phyloP scores from a whole-genome alignment of 345 rosid genomes.

The Anacardium occidentale region DNA sequence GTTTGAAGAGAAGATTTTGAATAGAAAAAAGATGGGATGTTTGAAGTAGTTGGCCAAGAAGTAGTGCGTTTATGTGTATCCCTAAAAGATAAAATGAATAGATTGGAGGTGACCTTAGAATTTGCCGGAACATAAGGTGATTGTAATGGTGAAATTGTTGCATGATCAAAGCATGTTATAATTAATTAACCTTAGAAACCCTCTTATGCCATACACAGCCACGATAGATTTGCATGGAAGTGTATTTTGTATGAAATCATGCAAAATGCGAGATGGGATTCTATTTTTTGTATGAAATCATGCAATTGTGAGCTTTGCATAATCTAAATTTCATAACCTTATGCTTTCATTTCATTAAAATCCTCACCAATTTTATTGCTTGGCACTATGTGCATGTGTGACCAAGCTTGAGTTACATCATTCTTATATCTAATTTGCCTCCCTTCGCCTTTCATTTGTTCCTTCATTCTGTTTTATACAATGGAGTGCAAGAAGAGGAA shows the following conservation, averaged over 20 bases:
- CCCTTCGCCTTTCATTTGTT: neutral
- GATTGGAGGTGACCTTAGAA: constrained; percentile 44
- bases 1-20: neutral
- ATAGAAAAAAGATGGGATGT: neutral
- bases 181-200: constrained; percentile 35
- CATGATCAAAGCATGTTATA: constrained; percentile 55
- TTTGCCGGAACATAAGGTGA: constrained; percentile 46
- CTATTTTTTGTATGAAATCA: constrained; percentile 26
- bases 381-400: constrained; percentile 50
- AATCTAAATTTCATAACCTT: constrained; percentile 21
- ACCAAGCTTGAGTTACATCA: constrained; percentile 4
- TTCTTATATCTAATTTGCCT: constrained; percentile 12
- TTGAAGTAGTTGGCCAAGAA: constrained; percentile 44
- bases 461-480: neutral
- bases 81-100: constrained; percentile 18
- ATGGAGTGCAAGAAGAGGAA: constrained; percentile 59
- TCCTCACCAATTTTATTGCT: constrained; percentile 42
- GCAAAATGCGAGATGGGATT: no score
- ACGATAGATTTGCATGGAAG: constrained; percentile 58
- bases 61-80: constrained; percentile 28
- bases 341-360: constrained; percentile 22
- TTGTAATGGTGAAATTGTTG: constrained; percentile 26
- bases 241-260: constrained; percentile 24
- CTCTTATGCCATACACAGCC: constrained; percentile 35
- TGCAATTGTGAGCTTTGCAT: constrained; percentile 40